Base-by-base conservation (phyloP, 495 filamentous ascomycete genomes). In the Letharia lupina region DNA sequence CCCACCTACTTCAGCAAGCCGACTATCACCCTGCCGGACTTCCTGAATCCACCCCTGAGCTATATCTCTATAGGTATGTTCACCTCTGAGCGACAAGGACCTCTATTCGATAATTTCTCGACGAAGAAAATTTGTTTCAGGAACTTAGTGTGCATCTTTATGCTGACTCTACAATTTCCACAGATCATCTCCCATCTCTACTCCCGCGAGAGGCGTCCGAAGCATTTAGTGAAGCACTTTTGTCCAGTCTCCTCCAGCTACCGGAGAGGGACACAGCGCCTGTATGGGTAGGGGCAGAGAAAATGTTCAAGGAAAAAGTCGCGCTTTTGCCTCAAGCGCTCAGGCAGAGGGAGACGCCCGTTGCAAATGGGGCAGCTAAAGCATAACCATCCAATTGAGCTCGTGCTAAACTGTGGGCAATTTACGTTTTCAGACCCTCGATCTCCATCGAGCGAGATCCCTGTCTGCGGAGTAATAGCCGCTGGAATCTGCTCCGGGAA, bases 271-370 rank as follows among this genome's bases (percentile, higher is more conserved):
- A 80, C 44, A 88, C 81, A 58, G 78, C 83, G 33, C 85, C 84
- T 8, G 93, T 96, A 6, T 98, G 93, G 93, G 77, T 80, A 65
- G 82, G 88, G 52, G 93, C 92, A 12, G 86, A 95, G 81, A 84
- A 89, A 74, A 79, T 96, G 65, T 96, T 94, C 79, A 76, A 89
- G 60, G 85, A 91, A 72, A 96, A 96, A 82, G 90, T 93, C 1
- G 47, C 47, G 47, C 10, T 50, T 28, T 28, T 28, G 23, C 23
- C 23, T 28, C 23, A 28, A 28, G 23, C 23, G 23, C 23, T 28
- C 23, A 28, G 23, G 23, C 23, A 28, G 23, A 28, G 23, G 23
- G 23, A 28, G 23, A 28, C 23, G 23, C 23, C 23, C 23, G 23
- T 28, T 28, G 23, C 23, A 28, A 28, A 28, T 28, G 23, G 23